Base-by-base conservation (phyloP, 768 basidiomycete species). In the Suillus cothurnatus region DNA sequence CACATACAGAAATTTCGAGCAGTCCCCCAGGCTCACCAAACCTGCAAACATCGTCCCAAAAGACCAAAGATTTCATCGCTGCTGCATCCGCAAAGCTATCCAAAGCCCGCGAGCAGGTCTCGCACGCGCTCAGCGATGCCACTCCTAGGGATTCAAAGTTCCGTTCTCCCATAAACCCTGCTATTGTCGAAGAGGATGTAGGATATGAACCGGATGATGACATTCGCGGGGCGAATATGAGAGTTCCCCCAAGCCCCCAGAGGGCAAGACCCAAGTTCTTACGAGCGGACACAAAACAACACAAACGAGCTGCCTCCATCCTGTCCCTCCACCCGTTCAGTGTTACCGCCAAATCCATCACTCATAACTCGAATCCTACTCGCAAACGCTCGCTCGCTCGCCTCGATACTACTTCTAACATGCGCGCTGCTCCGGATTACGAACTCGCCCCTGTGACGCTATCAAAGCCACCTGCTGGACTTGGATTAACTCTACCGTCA, bases 401-500 rank as follows among this genome's bases (percentile, higher is more conserved):
- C 34, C 53, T 26, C 53, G 45, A 26, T 34, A 32, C 6, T 34
- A 32, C n/a, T 55, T 55, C 57, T 23, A 58, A 49, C 38, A 21
- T 36, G 6, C 58, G 17, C 15, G 28, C 23, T 15, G 26, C 32
- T 47, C 32, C 23, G 3, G 63, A 64, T 1, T 63, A 66, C 17
- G 70, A 73, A 61, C 65, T 75, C 38, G 21, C 26, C 17, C 62
- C 61, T 61, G 66, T 21, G n/a, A 67, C 62, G 38, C 6, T 31
- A 49, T 32, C 58, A 17, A 62, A 39, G 26, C 61, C 36, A n/a
- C 66, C 56, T 14, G 43, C 74, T 39, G 74, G 74, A 31, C 66
- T 74, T 9, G 74, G 73, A 34, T 67, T 74, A 38, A 71, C 73
- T 12, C 71, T 76, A 58, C 74, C 73, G 21, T 69, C 72, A 45